Percentiles rank a stretch among this genome's conserved stretches.
phyloP scores from a whole-genome alignment of 2,329 filamentous ascomycete species.

The Akanthomyces muscarius region DNA sequence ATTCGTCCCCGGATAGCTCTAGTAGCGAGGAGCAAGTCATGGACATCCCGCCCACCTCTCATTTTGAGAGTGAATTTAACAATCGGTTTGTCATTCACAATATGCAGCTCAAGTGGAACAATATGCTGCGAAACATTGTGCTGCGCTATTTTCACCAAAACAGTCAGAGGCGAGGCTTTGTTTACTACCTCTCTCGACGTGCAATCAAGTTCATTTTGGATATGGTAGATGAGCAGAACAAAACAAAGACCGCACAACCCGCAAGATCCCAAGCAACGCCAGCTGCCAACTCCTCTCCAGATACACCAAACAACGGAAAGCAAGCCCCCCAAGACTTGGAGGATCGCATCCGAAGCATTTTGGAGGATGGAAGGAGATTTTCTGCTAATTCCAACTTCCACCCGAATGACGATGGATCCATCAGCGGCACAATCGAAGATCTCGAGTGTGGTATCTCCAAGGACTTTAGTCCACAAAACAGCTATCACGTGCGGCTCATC shows the following conservation, averaged over 20 bases:
- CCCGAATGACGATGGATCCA: slow-evolving; percentile 29
- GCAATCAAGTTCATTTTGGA: slow-evolving; percentile 98
- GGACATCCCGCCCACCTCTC: slow-evolving; percentile 66
- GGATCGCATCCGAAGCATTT: slow-evolving; percentile 78
- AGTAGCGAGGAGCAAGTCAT: slow-evolving; percentile 40
- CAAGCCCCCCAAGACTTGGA: slow-evolving; percentile 65
- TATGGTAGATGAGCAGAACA: slow-evolving; percentile 91
- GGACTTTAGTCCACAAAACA: slow-evolving; percentile 87
- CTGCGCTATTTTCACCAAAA: slow-evolving; percentile 97
- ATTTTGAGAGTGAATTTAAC: slow-evolving; percentile 92
- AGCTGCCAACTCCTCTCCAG: slow-evolving; percentile 32
- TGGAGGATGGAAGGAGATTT: slow-evolving; percentile 79
- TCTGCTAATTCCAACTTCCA: slow-evolving; percentile 43
- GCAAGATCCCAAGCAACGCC: slow-evolving; percentile 28
- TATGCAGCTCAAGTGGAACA: slow-evolving; percentile 97
- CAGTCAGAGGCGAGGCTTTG: slow-evolving; percentile 88
- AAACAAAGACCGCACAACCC: slow-evolving; percentile 50
- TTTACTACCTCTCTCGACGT: slow-evolving; percentile 94
- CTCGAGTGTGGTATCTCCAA: slow-evolving; percentile 73
- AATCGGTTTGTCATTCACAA: slow-evolving; percentile 99
- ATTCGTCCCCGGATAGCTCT: slow-evolving; percentile 9
- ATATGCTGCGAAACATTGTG: slow-evolving; percentile 90
- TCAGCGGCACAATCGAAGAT: slow-evolving; percentile 52
- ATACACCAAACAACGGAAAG: slow-evolving; percentile 45
- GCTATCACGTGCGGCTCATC: slow-evolving; percentile 90